Evolutionary conservation across 2,329 filamentous ascomycete genomes (phyloP), one percentile per base, ranked within the genome.

Genomic region (Pseudocercospora macadamiae): DNA sequence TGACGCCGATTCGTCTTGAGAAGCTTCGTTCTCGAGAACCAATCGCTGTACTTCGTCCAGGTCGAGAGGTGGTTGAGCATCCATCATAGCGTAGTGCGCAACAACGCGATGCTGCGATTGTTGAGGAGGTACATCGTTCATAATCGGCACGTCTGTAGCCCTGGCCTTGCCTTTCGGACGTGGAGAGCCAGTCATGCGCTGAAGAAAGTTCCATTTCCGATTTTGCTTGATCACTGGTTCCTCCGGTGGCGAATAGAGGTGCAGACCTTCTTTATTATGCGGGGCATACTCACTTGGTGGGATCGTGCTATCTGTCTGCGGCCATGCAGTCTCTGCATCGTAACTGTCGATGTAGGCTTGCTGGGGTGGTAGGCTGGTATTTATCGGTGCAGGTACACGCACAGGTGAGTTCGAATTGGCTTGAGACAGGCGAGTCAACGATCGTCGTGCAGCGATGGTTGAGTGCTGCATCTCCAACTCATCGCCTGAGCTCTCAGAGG

Each of bases 151-250:
- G 68, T 59, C 61, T 63, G 45, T 71, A 70, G 39, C 68, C 28
- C 37, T 60, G 32, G 60, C 54, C 44, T 67, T 67, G 47, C 62
- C 62, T 19, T 67, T 69, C 74, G 69, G 73, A 4, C 77, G 70
- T 28, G 76, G 73, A 9, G 73, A 69, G 4, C 75, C 73, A 12
- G 79, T 77, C 6, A 76, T 75, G 10, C 79, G 72, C 54, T 86
- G 83, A 59, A 87, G 86, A 63, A 87, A 84, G 64, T 84, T 86
- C 83, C 83, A 86, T 71, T 78, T 79, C 61, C 74, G 73, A 19
- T 74, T 66, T 16, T 75, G 68, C 68, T 79, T 80, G 16, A 64
- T 57, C 16, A 23, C 47, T 8, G 53, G 23, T 9, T 55, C 54
- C 37, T 45, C 19, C 2, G 58, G 28, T 9, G 59, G 61, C 7